These are phyloP conservation scores for Kwoniella shandongensis DNA, from an alignment of 768 basidiomycete genomes.

Conservation along the genomic window DNA sequence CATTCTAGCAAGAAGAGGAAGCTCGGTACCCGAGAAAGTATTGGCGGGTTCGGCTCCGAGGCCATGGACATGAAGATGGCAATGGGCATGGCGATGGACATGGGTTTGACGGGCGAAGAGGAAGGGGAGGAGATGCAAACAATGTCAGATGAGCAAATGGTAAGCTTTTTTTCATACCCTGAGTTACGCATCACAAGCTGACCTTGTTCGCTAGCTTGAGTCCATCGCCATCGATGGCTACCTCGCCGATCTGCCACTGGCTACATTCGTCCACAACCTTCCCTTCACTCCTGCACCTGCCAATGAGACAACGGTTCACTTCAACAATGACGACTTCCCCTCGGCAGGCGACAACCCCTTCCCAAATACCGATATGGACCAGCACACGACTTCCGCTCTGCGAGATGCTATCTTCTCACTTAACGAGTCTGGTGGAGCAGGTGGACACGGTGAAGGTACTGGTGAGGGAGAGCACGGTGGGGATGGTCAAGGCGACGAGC, in stretches of 20 bases:
- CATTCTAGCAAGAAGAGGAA: constrained; percentile 41
- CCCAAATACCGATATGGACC: constrained; percentile 44
- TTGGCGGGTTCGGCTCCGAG: constrained; percentile 28
- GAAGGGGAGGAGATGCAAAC: constrained; percentile 45
- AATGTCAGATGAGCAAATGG: constrained; percentile 49
- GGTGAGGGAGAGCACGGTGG: constrained; percentile 28
- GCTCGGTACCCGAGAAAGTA: constrained; percentile 27
- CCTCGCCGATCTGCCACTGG: constrained; percentile 46
- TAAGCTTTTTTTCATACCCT: constrained; percentile 19
- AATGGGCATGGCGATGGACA: constrained; percentile 47
- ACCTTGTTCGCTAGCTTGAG: constrained; percentile 36
- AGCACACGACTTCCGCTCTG: constrained; percentile 47
- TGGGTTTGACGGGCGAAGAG: constrained; percentile 44
- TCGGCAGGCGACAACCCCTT: constrained; percentile 29
- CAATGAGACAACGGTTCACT: constrained; percentile 13
- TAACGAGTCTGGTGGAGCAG: constrained; percentile 34
- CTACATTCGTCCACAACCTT: constrained; percentile 43
- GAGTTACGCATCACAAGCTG: constrained; percentile 5
- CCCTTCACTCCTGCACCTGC: constrained; percentile 29
- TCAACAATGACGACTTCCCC: constrained; percentile 34
- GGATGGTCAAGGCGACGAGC: constrained; percentile 27
- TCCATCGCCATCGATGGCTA: constrained; percentile 49
- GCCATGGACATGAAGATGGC: constrained; percentile 45
- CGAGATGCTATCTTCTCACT: constrained; percentile 50
- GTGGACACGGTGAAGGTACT: constrained; percentile 22